Evolutionary conservation across 2,329 filamentous ascomycete genomes (phyloP).

Genomic region (Onygenales sp.): DNA sequence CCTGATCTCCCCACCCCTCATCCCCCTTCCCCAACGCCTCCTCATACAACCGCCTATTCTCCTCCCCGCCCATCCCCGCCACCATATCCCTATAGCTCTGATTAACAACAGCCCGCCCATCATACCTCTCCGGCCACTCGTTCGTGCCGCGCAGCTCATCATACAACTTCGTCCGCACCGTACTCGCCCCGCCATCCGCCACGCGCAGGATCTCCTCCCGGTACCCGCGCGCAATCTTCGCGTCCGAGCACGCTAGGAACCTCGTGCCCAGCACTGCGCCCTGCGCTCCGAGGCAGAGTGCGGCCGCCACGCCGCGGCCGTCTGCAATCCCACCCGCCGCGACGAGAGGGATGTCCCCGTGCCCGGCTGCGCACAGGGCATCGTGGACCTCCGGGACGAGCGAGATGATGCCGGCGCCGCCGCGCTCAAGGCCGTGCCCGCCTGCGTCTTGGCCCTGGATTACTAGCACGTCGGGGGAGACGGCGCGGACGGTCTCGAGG

Average conservation of each 20-base stretch:
- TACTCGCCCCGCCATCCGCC: constrained; percentile 43
- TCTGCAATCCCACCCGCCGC: constrained; percentile 47
- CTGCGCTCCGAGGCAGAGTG: constrained; percentile 42
- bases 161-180: constrained; percentile 43
- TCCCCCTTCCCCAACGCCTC: constrained; percentile 41
- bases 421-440: constrained; percentile 40
- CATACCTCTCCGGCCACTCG: constrained; percentile 49
- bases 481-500: constrained; percentile 23
- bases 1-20: constrained; percentile 44
- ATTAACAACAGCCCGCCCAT: constrained; percentile 51
- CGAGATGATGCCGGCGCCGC: constrained; percentile 37
- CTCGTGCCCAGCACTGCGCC: constrained; percentile 55
- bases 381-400: constrained; percentile 44
- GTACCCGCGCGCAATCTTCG: constrained; percentile 42
- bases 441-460: constrained; percentile 47
- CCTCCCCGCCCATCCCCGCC: constrained; percentile 28
- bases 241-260: constrained; percentile 47
- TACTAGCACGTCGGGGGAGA: constrained; percentile 42
- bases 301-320: constrained; percentile 42
- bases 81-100: constrained; percentile 38
- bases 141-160: constrained; percentile 46
- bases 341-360: constrained; percentile 34
- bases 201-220: constrained; percentile 39
- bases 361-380: constrained; percentile 18
- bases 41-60: constrained; percentile 35